A percentile compares a stretch with the other conserved stretches of the same genome.
Conservation (phyloP, 257 asterid species). For the Fraxinus anomala region DNA sequence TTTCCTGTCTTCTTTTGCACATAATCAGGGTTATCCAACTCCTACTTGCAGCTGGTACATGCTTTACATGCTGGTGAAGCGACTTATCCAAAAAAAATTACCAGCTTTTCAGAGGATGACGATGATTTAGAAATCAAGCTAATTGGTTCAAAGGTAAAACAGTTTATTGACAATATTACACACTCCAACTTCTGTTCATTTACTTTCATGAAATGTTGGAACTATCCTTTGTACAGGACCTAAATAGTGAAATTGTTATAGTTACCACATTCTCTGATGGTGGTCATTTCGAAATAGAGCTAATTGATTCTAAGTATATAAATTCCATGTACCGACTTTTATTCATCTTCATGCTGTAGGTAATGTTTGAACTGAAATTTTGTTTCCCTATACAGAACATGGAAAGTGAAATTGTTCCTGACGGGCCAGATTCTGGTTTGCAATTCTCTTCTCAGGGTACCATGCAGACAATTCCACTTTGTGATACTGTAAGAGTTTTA, state of each 20-base stretch:
- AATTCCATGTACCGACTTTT: slow-evolving; percentile 15
- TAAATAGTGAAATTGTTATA: slow-evolving; percentile 27
- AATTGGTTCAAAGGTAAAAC: slow-evolving; percentile 53
- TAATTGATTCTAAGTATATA: slow-evolving; percentile 35
- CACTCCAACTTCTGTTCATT: slow-evolving; percentile 21
- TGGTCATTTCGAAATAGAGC: slow-evolving; percentile 51
- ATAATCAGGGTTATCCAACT: slow-evolving; percentile 40
- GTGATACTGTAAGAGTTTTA: slow-evolving; percentile 40
- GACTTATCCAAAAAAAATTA: slow-evolving; percentile 40
- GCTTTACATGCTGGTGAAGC: slow-evolving; percentile 59
- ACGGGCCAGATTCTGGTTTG: slow-evolving; percentile 23
- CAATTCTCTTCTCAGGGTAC: slow-evolving; percentile 36
- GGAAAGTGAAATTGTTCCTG: slow-evolving; percentile 35
- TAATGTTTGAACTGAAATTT: slow-evolving; percentile 12
- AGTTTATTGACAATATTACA: neutral
- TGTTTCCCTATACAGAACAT: slow-evolving; percentile 36
- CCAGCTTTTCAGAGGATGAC: slow-evolving; percentile 48
- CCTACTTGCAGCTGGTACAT: slow-evolving; percentile 70
- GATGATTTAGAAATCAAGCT: slow-evolving; percentile 60
- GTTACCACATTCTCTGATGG: slow-evolving; percentile 43
- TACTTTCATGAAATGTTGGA: slow-evolving; percentile 11
- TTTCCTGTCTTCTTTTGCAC: slow-evolving; percentile 21
- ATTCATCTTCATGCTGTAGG: slow-evolving; percentile 22
- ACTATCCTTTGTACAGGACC: slow-evolving; percentile 1
- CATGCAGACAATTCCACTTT: slow-evolving; percentile 30